These are phyloP conservation scores for Termitomyces sp. DNA, from an alignment of 768 basidiomycete species.

Conservation along the genomic window DNA sequence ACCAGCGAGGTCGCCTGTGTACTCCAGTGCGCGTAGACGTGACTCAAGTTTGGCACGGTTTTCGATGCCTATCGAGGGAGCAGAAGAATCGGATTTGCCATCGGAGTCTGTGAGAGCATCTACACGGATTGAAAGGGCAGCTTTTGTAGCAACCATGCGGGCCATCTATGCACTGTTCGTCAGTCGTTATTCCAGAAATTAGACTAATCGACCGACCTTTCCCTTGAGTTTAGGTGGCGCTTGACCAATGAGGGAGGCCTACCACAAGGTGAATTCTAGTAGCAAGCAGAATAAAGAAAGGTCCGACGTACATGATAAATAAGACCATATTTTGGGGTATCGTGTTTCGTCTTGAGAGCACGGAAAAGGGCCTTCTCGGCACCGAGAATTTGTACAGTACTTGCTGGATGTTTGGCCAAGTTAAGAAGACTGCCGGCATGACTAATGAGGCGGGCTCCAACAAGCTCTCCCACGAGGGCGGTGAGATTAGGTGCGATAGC, in stretches of 20 bases:
- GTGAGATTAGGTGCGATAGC: constrained; percentile 98
- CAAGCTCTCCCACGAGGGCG: constrained; percentile 85
- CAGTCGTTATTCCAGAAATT: background rate
- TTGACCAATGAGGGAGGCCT: constrained; percentile 95
- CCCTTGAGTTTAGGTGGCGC: constrained; percentile 98
- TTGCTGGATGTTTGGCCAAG: constrained; percentile 95
- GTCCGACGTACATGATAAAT: constrained; percentile 83
- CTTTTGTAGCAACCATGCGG: constrained; percentile 99
- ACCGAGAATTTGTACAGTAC: constrained; percentile 96
- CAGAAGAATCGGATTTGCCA: constrained; percentile 76
- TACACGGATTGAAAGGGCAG: constrained; percentile 94
- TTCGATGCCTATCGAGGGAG: constrained; percentile 86
- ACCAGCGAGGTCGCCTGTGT: constrained; percentile 67
- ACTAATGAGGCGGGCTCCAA: constrained; percentile 89
- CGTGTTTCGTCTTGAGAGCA: constrained; percentile 97
- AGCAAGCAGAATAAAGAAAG: background rate
- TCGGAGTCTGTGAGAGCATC: constrained; percentile 93
- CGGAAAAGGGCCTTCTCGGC: constrained; percentile 98
- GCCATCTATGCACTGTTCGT: constrained; percentile 65
- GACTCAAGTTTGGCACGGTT: constrained; percentile 95
- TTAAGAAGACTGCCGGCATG: constrained; percentile 95
- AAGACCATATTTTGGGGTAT: constrained; percentile 98
- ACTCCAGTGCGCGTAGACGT: constrained; percentile 83
- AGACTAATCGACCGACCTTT: constrained; percentile 44
- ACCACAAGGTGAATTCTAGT: constrained; percentile 6